Evolutionary conservation across 192 early-diverging fungal genomes (phyloP).

Genomic region (Entrophospora sp.): DNA sequence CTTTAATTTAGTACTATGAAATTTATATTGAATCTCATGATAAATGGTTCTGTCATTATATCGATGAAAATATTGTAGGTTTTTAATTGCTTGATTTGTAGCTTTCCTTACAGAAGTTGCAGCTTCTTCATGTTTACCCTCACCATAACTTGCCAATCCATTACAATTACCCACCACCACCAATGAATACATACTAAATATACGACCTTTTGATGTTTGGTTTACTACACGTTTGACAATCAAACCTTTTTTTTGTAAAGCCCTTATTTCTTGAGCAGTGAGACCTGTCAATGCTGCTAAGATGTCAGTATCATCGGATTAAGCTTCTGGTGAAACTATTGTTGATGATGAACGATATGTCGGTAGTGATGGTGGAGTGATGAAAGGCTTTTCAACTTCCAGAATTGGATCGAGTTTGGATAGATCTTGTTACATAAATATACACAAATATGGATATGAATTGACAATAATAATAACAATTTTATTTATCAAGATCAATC

Average conservation of each 20-base stretch:
- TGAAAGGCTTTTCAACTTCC: background rate
- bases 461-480: too few relatives aligned
- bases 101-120: constrained; percentile 80
- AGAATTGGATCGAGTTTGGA: constrained; percentile 13
- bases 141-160: constrained; percentile 88
- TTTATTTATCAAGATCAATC: too few relatives aligned
- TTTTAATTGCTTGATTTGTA: constrained; percentile 78
- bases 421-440: too few relatives aligned
- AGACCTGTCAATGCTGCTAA: constrained; percentile 27
- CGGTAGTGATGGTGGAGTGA: background rate
- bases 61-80: constrained; percentile 71
- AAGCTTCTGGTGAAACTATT: background rate
- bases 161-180: constrained; percentile 94
- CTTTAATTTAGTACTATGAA: constrained; percentile 73
- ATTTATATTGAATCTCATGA: constrained; percentile 81
- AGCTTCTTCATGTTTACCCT: constrained; percentile 77
- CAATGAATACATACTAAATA: constrained; percentile 75
- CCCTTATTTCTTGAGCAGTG: constrained; percentile 40
- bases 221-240: constrained; percentile 68
- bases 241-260: constrained; percentile 60
- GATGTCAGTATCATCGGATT: constrained; percentile 13
- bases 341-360: background rate
- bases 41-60: constrained; percentile 92
- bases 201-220: constrained; percentile 73
- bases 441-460: too few relatives aligned